phyloP scores from a whole-genome alignment of 164 flowering plant genomes.

The Vitis riparia region DNA sequence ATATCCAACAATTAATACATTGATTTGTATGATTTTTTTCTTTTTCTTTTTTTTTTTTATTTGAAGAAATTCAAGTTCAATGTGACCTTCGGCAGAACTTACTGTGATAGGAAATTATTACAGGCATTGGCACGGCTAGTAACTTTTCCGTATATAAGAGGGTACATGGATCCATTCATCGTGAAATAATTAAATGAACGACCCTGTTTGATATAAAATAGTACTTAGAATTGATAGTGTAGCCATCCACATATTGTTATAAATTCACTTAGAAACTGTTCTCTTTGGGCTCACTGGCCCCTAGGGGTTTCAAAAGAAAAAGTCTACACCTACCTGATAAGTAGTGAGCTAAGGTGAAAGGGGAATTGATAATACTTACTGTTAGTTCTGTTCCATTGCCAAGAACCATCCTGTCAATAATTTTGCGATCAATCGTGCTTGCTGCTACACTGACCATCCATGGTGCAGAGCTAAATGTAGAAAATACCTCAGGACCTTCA shows the following conservation, averaged over 20 bases:
- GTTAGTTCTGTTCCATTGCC: conserved; percentile 19
- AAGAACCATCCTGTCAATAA: conserved; percentile 26
- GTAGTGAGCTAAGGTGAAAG: not conserved
- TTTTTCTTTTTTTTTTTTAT: not conserved
- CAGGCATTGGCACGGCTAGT: not conserved
- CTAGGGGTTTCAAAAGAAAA: no score
- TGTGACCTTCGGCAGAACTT: no score
- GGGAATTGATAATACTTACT: conserved; percentile 8
- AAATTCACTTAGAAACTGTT: not conserved
- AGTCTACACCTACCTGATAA: no score
- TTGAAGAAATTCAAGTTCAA: not conserved
- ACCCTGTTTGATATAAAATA: conserved; percentile 22
- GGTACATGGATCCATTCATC: conserved; percentile 6
- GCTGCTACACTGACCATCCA: conserved; percentile 40
- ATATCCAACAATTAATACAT: not conserved
- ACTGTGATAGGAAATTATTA: no score
- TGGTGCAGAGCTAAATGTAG: conserved; percentile 23
- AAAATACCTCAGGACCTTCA: conserved; percentile 3
- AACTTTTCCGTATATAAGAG: conserved; percentile 13
- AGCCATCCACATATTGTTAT: no score
- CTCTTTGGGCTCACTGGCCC: no score
- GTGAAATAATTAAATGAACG: conserved; percentile 18
- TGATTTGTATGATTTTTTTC: not conserved
- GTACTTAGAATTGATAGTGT: not conserved
- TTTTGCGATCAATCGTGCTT: conserved; percentile 23